Percentiles rank a stretch among this genome's conserved stretches.
phyloP scores from a whole-genome alignment of 495 filamentous ascomycete species.

The Pseudomonodictys pantanalensis region DNA sequence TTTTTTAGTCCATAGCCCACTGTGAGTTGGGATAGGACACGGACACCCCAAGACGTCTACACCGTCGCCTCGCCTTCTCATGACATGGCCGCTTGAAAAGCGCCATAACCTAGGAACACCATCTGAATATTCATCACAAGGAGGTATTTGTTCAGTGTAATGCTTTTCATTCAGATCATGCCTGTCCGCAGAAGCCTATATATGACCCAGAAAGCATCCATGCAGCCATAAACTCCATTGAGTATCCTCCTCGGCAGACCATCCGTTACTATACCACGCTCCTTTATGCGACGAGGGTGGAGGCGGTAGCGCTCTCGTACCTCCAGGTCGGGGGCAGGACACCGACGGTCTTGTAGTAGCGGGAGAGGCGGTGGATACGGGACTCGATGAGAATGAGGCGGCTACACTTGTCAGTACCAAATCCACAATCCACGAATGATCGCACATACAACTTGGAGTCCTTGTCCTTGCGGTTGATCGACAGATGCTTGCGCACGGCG shows the following conservation, averaged over 20 bases:
- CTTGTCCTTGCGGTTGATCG: conserved; percentile 99
- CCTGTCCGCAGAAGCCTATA: conserved; percentile 16
- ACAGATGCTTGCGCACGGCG: conserved; percentile 96
- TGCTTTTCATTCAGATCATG: conserved; percentile 27
- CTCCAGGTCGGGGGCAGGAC: conserved; percentile 97
- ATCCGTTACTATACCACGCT: background rate
- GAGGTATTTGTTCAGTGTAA: background rate
- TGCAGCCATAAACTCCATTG: conserved; percentile 26
- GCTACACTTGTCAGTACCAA: conserved; percentile 34
- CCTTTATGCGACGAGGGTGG: conserved; percentile 58
- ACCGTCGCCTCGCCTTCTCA: too few relatives aligned
- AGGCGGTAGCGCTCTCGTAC: conserved; percentile 63
- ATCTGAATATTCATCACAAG: background rate
- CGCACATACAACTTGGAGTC: conserved; percentile 78
- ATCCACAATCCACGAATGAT: background rate
- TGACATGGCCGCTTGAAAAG: too few relatives aligned
- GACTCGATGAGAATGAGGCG: conserved; percentile 99
- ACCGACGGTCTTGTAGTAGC: conserved; percentile 98
- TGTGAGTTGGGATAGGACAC: too few relatives aligned
- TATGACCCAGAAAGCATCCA: conserved; percentile 16
- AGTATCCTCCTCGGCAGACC: conserved; percentile 15
- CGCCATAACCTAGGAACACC: background rate
- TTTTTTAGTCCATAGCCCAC: too few relatives aligned
- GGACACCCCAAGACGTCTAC: too few relatives aligned
- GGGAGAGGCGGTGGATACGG: conserved; percentile 95